Conservation (phyloP, 1,284 basidiomycete genomes). For the Tilletia setariae region DNA sequence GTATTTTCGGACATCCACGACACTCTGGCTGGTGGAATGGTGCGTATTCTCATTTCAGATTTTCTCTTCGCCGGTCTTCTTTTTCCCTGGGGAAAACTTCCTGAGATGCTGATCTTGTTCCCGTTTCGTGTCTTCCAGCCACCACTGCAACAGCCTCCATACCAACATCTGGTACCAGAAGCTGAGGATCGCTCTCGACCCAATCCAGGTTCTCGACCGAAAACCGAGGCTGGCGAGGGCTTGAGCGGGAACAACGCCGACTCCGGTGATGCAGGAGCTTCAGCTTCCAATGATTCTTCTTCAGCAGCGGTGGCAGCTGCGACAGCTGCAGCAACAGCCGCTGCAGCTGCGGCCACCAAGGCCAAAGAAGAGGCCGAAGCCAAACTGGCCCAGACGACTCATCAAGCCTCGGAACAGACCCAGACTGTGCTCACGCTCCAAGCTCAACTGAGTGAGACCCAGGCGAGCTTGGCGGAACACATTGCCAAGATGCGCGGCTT, state of each 20-base stretch:
- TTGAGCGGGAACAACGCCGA: not conserved
- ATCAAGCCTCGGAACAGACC: not conserved
- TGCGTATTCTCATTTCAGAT: not conserved
- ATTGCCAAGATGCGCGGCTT: slow-evolving; percentile 80
- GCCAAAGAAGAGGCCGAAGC: slow-evolving; percentile 12
- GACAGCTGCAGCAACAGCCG: slow-evolving; percentile 49
- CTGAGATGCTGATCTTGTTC: slow-evolving; percentile 39
- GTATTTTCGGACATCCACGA: slow-evolving; percentile 88
- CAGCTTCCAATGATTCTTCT: slow-evolving; percentile 26
- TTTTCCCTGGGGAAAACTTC: not conserved
- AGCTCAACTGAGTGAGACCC: slow-evolving; percentile 78
- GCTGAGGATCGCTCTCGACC: slow-evolving; percentile 21
- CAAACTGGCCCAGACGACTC: not conserved
- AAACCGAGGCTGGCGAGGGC: not conserved
- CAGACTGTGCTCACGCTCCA: slow-evolving; percentile 63
- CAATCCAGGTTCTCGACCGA: not conserved
- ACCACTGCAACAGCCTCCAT: slow-evolving; percentile 48
- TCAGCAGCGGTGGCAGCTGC: slow-evolving; percentile 21
- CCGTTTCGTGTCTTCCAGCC: slow-evolving; percentile 57
- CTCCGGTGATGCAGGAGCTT: slow-evolving; percentile 17
- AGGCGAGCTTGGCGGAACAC: slow-evolving; percentile 72
- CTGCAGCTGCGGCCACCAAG: slow-evolving; percentile 12
- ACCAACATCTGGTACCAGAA: slow-evolving; percentile 42
- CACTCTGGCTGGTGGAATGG: slow-evolving; percentile 72
- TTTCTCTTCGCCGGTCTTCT: not conserved